These are phyloP conservation scores for Eucalyptus sideroxylon DNA, from an alignment of 345 rosid species.

Conservation along the genomic window DNA sequence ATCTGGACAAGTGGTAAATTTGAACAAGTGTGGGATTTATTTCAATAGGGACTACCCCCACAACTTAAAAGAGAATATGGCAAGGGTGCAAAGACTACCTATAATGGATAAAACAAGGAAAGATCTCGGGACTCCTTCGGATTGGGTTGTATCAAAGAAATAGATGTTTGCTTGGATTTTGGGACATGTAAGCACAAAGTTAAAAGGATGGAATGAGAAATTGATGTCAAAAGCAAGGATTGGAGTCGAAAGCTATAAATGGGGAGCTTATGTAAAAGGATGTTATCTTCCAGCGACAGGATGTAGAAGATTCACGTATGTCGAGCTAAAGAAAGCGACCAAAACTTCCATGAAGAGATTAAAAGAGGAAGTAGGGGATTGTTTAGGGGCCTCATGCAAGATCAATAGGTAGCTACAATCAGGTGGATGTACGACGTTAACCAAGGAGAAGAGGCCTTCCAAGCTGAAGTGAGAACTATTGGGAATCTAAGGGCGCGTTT, in stretches of 20 bases:
- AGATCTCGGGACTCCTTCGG: no score
- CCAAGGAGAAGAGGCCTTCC: conserved; percentile 5
- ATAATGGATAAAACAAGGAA: no score
- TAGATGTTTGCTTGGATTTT: no score
- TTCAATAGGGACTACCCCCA: no score
- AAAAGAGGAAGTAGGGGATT: conserved; percentile 7
- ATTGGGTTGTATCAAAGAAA: no score
- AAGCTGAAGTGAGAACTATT: conserved; percentile 7
- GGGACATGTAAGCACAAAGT: no score
- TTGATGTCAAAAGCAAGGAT: no score
- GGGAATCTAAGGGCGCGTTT: background rate
- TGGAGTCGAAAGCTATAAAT: background rate
- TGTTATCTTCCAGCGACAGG: background rate
- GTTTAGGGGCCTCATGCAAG: background rate
- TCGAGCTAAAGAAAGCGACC: background rate
- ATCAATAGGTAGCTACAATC: background rate
- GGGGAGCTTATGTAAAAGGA: background rate
- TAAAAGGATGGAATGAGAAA: no score
- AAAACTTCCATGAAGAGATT: background rate
- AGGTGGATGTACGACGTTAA: background rate
- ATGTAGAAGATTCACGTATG: background rate
- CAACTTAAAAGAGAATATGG: no score
- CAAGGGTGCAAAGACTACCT: no score
- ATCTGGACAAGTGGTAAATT: no score
- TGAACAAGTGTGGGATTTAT: no score